phyloP scores from a whole-genome alignment of 495 filamentous ascomycete species.

The Penicillium cosmopolitanum region DNA sequence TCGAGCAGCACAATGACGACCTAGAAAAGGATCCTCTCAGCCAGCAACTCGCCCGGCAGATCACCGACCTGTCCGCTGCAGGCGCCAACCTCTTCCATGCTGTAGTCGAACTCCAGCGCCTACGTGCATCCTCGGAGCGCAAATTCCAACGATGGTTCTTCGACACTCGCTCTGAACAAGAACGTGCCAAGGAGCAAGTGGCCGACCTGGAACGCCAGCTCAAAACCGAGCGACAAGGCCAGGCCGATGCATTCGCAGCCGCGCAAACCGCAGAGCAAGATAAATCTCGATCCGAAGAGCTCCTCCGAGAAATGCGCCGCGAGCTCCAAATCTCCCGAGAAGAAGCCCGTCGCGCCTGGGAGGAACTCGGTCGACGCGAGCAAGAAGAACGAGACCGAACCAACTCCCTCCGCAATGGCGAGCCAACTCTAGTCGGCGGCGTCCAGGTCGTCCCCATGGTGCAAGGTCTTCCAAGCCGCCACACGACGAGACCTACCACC shows the following conservation, averaged over 20 bases:
- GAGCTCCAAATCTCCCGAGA: conserved; percentile 95
- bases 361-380: conserved; percentile 91
- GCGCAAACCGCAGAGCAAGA: conserved; percentile 67
- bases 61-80: conserved; percentile 92
- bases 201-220: conserved; percentile 76
- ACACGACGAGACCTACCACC: conserved; percentile 57
- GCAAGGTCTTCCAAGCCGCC: conserved; percentile 70
- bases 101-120: conserved; percentile 93
- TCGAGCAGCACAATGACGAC: conserved; percentile 87
- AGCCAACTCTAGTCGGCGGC: conserved; percentile 85
- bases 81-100: conserved; percentile 98
- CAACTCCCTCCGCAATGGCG: conserved; percentile 79
- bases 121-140: conserved; percentile 91
- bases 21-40: conserved; percentile 79
- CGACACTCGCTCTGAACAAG: conserved; percentile 86
- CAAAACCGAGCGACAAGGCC: conserved; percentile 68
- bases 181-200: conserved; percentile 82
- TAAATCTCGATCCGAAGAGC: conserved; percentile 68
- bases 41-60: conserved; percentile 87
- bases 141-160: conserved; percentile 99
- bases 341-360: conserved; percentile 94
- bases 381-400: conserved; percentile 96
- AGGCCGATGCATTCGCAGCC: conserved; percentile 65
- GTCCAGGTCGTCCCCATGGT: conserved; percentile 98
- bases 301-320: conserved; percentile 82